Base-by-base conservation (phyloP, 805 yeast genomes). In the Ascoidea asiatica region DNA sequence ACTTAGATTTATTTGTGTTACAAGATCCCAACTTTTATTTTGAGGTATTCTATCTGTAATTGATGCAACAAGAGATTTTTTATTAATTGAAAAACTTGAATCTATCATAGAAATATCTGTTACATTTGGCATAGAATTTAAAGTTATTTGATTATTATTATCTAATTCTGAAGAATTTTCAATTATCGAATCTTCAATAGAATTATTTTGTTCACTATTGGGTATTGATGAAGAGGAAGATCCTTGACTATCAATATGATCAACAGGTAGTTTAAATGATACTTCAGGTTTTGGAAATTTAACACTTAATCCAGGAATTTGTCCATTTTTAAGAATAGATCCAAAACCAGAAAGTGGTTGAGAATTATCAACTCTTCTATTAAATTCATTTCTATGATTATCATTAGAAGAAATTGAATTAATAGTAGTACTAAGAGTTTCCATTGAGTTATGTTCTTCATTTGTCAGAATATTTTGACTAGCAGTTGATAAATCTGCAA, bases 31-130 rank as follows among this genome's bases (percentile, higher is more conserved):
- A 35, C 62, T 53, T 5, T 55, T 50, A 19, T 59, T 55, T 5
- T 63, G 57, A 5, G 60, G 46, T 5, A 70, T 49, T 2, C 54
- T 56, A 40, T 65, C 70, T 0, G 72, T 70, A 4, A 73, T 58
- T 1, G 65, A 58, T 1, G 71, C 56, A 4, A 72, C 67, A 41
- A 73, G 49, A 5, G 55, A 57, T 43, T 57, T 66, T 46, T 63
- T 65, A 0, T 70, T 65, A 46, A 67, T 67, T 1, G 74, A 62
- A 49, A 73, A 73, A 1, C 75, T 65, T 5, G 68, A 44, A 37
- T 72, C 70, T 11, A 71, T 44, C 22, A 67, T 67, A 2, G 75
- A 67, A 2, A 64, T 52, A 19, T 61, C 61, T 0, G 77, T 72
- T 2, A 70, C 67, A 37, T 53, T 52, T 6, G 50, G 47, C 6